Conservation (phyloP, 2,329 filamentous ascomycete species). For the Metarhizium rileyi region DNA sequence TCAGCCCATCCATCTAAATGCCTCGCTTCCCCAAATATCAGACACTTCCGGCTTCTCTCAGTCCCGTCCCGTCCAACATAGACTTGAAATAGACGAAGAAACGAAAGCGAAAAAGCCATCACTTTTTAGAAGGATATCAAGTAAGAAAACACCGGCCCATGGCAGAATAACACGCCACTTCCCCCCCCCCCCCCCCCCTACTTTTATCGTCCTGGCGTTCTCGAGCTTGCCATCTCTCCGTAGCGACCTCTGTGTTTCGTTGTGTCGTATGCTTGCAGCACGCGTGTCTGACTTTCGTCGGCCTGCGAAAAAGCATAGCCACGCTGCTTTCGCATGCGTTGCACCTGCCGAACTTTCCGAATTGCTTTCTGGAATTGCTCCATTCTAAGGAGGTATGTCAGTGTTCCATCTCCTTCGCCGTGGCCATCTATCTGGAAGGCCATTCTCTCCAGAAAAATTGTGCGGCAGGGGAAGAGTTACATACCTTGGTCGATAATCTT, state of each 20-base stretch:
- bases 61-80: background rate
- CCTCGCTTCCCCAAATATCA: conserved; percentile 1
- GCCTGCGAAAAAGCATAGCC: conserved; percentile 98
- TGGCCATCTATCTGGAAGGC: background rate
- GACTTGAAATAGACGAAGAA: background rate
- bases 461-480: conserved; percentile 17
- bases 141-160: background rate
- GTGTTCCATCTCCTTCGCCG: background rate
- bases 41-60: background rate
- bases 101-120: background rate
- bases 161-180: background rate
- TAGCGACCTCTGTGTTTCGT: conserved; percentile 84
- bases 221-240: conserved; percentile 74
- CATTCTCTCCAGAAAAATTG: background rate
- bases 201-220: conserved; percentile 19
- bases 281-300: conserved; percentile 88
- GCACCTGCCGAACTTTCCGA: conserved; percentile 93
- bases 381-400: conserved; percentile 54
- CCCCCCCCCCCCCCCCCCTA: too few species aligned
- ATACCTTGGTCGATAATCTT: conserved; percentile 92
- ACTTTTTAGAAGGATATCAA: background rate
- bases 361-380: conserved; percentile 99
- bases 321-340: conserved; percentile 98
- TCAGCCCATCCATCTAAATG: conserved; percentile 1
- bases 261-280: conserved; percentile 96